Conservation (phyloP, 192 early-diverging fungal species). For the Gonapodya prolifera region DNA sequence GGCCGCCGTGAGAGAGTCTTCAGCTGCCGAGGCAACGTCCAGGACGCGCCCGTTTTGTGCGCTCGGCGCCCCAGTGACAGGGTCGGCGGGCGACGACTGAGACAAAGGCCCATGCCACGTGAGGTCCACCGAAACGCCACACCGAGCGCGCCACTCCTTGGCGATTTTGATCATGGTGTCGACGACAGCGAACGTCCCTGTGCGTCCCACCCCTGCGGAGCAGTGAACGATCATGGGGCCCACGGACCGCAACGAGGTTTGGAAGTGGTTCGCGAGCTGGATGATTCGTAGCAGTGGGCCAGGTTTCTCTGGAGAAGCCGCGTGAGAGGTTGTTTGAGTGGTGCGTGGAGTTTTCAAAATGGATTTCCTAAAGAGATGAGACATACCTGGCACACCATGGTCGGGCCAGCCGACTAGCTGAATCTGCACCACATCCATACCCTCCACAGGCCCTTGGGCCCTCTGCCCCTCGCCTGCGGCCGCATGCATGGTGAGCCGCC, state of each 20-base stretch:
- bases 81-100: not conserved
- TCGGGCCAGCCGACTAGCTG: not conserved
- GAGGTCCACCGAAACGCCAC: not conserved
- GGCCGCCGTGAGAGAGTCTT: not conserved
- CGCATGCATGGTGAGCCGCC: not conserved
- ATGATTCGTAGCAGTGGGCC: not conserved
- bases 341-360: not conserved
- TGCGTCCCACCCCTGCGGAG: slow-evolving; percentile 44
- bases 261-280: not conserved
- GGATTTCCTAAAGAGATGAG: not conserved
- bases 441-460: not conserved
- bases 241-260: not conserved
- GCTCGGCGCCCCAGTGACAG: not conserved
- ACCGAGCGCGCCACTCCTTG: not conserved
- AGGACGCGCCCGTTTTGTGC: not conserved
- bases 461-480: not conserved
- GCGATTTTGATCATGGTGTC: slow-evolving; percentile 20
- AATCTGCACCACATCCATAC: not conserved
- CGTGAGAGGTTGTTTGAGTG: not conserved
- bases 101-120: not conserved
- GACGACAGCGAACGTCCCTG: slow-evolving; percentile 47
- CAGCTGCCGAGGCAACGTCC: not conserved
- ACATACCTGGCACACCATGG: not conserved
- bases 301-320: not conserved
- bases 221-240: slow-evolving; percentile 29